These are phyloP conservation scores for Phallus indusiatus DNA, from an alignment of 768 basidiomycete genomes.

Conservation along the genomic window DNA sequence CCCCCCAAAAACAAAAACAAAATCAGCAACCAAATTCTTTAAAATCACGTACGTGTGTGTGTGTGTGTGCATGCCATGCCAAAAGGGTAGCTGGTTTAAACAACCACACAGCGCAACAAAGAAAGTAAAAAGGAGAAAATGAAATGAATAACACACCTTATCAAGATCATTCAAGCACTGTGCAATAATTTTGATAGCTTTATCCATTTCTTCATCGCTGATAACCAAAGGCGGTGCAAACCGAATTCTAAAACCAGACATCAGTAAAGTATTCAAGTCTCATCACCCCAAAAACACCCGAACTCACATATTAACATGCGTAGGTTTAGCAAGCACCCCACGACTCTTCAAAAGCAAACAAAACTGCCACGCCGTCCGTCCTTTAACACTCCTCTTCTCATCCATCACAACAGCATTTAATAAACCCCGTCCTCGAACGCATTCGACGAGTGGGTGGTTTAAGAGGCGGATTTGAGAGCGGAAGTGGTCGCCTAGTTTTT, in stretches of 20 bases:
- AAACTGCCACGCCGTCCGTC: constrained; percentile 90
- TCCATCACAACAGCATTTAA: constrained; percentile 93
- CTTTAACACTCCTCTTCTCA: constrained; percentile 64
- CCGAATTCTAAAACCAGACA: constrained; percentile 54
- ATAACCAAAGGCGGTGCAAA: constrained; percentile 97
- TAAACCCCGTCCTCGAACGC: no score
- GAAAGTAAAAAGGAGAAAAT: not conserved
- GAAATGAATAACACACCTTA: constrained; percentile 34
- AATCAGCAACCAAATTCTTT: no score
- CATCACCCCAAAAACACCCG: no score
- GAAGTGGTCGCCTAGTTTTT: no score
- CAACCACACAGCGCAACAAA: no score
- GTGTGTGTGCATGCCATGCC: no score
- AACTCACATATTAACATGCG: constrained; percentile 85
- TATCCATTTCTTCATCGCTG: no score
- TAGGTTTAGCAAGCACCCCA: constrained; percentile 92
- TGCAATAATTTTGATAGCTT: constrained; percentile 66
- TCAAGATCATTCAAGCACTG: constrained; percentile 77
- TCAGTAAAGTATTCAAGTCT: not conserved
- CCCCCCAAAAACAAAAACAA: no score
- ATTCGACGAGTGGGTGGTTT: no score
- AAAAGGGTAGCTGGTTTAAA: no score
- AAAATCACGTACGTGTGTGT: no score
- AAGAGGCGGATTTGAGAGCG: no score
- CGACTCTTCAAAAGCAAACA: constrained; percentile 87